Evolutionary conservation across 768 basidiomycete genomes (phyloP).

Genomic region (Lentinula sp.): DNA sequence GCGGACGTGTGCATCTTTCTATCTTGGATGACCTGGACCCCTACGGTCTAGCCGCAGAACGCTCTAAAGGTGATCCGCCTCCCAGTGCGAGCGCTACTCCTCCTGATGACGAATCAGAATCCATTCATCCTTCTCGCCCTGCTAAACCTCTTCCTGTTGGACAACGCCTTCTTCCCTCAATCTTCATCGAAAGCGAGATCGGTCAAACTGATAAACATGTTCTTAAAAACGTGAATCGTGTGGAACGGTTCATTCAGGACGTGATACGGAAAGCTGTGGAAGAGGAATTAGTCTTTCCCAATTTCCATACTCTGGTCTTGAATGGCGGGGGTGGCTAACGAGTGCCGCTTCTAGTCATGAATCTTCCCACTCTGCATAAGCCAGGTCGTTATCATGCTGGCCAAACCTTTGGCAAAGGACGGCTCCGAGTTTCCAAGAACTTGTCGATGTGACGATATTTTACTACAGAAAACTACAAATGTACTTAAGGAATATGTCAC

Average conservation of each 20-base stretch:
- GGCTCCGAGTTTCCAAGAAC: too few relatives aligned
- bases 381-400: too few relatives aligned
- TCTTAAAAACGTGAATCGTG: slow-evolving; percentile 89
- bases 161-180: slow-evolving; percentile 76
- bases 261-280: slow-evolving; percentile 92
- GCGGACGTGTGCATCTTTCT: slow-evolving; percentile 76
- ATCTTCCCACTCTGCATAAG: too few relatives aligned
- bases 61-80: slow-evolving; percentile 40
- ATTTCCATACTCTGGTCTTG: slow-evolving; percentile 79
- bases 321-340: slow-evolving; percentile 13
- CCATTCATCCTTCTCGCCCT: slow-evolving; percentile 31
- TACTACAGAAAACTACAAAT: too few relatives aligned
- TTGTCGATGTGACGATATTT: too few relatives aligned
- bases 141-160: slow-evolving; percentile 75
- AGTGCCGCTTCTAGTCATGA: neutral
- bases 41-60: slow-evolving; percentile 63
- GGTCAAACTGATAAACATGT: slow-evolving; percentile 95
- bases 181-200: slow-evolving; percentile 94
- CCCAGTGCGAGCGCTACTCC: slow-evolving; percentile 36
- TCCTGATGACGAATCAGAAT: slow-evolving; percentile 60
- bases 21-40: slow-evolving; percentile 86
- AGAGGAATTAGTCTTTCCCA: slow-evolving; percentile 94
- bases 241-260: slow-evolving; percentile 94
- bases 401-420: too few relatives aligned
- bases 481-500: too few relatives aligned